Evolutionary conservation across 164 flowering plant genomes (phyloP), one percentile per base, ranked within the genome.

Genomic region (Vitis riparia): DNA sequence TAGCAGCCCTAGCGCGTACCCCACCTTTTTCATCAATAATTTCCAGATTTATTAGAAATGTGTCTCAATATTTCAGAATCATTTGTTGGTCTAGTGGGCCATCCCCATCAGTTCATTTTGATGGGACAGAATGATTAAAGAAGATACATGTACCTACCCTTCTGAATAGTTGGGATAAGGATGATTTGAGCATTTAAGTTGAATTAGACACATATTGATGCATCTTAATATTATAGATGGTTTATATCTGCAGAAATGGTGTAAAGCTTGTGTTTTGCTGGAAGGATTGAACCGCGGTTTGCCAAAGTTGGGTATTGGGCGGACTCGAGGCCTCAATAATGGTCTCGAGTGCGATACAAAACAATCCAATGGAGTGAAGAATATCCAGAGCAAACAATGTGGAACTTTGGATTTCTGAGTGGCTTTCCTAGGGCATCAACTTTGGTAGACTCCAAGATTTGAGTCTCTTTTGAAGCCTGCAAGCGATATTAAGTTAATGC

Each of bases 261-360:
- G 99, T 67, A 95, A 95, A 82, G 97, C 98, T 1, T 93, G 99
- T 80, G 97, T 89, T 52, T 79, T 91, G 80, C 88, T 95, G 67
- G 98, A 93, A 60, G 97, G 97, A 65, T 68, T 95, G 65, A 95
- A 95, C 63, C 82, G 92, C 3, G 99, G 99, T 62, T 77, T 95
- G 81, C 99, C 99, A 15, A 93, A 86, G 85, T 78, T 90, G 64
- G 99, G 99, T 23, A 91, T 93, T 73, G 95, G 97, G 12, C 82
- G 98, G 53, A 86, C 72, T 55, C 82, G 91, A 70, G 97, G 87
- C 61, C 67, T 71, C 0, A 67, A 73, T 49, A 73, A 75, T 66
- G 81, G 77, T 10, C 68, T 27, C 19, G 73, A 70, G 62, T 81
- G 76, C 73, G 84, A 77, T 15, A 44, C 49, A 50, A 77, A 73